A percentile compares a stretch with the other conserved stretches of the same genome.
phyloP scores from a whole-genome alignment of 2,329 filamentous ascomycete genomes.

The Beauveria brongniartii region DNA sequence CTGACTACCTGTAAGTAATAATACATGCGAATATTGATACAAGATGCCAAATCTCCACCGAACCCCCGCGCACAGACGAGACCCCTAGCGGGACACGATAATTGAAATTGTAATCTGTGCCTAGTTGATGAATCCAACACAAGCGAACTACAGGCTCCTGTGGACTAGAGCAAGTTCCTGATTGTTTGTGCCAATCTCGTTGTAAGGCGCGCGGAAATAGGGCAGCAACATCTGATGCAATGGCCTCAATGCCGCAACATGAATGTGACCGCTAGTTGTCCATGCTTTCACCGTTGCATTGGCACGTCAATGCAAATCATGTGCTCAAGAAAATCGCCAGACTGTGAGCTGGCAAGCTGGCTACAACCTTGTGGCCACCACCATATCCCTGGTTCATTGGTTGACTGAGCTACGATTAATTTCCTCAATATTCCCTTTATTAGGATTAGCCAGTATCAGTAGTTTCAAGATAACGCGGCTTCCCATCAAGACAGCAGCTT shows the following conservation, averaged over 20 bases:
- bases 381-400: conserved; percentile 6
- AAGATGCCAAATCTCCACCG: neutral
- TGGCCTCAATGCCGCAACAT: neutral
- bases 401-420: neutral
- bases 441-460: too few relatives aligned
- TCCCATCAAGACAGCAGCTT: too few relatives aligned
- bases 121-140: too few relatives aligned
- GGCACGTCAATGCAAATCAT: neutral
- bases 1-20: too few relatives aligned
- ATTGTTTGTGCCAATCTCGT: too few relatives aligned
- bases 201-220: neutral
- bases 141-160: too few relatives aligned
- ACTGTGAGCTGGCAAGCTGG: neutral
- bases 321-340: neutral
- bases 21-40: neutral
- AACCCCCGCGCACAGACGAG: neutral
- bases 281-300: neutral
- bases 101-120: too few relatives aligned
- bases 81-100: neutral
- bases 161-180: too few relatives aligned
- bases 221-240: neutral
- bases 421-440: neutral
- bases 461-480: too few relatives aligned
- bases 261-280: neutral
- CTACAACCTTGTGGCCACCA: neutral